These are phyloP conservation scores for Plasmodium malariae DNA, from an alignment of 169 alveolate species.

Conservation along the genomic window DNA sequence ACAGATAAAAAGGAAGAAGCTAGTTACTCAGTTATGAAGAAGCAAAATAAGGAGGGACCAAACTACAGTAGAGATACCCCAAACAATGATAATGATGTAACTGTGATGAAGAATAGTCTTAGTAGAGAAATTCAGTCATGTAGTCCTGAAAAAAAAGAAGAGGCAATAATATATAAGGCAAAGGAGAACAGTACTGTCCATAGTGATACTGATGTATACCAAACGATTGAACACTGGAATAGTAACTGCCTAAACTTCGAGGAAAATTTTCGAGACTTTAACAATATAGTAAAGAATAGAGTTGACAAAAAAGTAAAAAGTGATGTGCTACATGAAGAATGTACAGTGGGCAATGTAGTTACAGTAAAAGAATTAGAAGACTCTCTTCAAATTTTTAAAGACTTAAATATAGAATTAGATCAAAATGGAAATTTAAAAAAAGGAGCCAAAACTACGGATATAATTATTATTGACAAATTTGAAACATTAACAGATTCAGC, in stretches of 20 bases:
- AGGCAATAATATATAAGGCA: background rate
- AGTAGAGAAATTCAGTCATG: slow-evolving; percentile 32
- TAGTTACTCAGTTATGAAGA: background rate
- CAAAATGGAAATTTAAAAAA: slow-evolving; percentile 62
- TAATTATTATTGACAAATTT: slow-evolving; percentile 27
- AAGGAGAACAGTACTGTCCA: slow-evolving; percentile 7
- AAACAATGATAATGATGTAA: background rate
- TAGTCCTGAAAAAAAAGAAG: slow-evolving; percentile 21
- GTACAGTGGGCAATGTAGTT: slow-evolving; percentile 59
- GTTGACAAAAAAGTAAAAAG: slow-evolving; percentile 77
- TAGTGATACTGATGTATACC: slow-evolving; percentile 28
- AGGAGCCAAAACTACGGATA: slow-evolving; percentile 49
- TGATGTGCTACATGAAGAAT: slow-evolving; percentile 64
- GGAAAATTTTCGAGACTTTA: slow-evolving; percentile 76
- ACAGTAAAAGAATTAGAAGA: slow-evolving; percentile 68
- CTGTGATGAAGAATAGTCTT: background rate
- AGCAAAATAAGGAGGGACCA: background rate
- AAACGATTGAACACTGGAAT: background rate
- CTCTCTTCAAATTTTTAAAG: slow-evolving; percentile 65
- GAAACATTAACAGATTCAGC: slow-evolving; percentile 17
- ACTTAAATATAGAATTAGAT: slow-evolving; percentile 62
- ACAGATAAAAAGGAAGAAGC: background rate
- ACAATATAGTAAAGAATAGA: slow-evolving; percentile 76
- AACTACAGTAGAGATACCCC: background rate
- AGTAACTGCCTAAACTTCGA: slow-evolving; percentile 11